Base-by-base conservation (phyloP, 2,329 filamentous ascomycete genomes). In the Phialemoniopsis sp. region DNA sequence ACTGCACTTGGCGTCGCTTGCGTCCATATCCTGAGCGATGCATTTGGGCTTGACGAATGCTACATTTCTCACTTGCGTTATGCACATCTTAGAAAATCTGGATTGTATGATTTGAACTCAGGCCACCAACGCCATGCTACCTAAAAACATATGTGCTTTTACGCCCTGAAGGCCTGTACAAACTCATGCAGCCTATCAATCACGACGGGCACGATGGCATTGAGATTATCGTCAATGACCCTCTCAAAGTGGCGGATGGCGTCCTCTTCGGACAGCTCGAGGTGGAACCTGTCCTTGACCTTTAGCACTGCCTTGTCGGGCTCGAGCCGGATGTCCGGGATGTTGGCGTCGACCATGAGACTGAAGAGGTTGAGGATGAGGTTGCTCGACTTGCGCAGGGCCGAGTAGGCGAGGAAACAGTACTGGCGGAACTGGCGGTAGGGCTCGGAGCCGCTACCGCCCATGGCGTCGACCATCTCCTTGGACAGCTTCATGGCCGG, bases 391-490 rank as follows among this genome's bases (percentile, higher is more conserved):
- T 97, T 95, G 42, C 93, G 80, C 32, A 98, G 70, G 1, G 93
- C 90, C 2, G 87, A 88, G 64, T 95, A 98, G 0, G 93, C 89
- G 4, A 95, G 86, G 63, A 95, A 96, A 60, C 89, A 95, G 62
- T 97, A 95, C 53, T 94, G 87, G 58, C 93, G 93, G 66, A 98
- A 98, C 38, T 85, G 79, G 32, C 83, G 73, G 61, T 95, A 98
- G 46, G 94, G 84, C 16, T 87, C 79, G 4, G 86, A 89, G 28
- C 77, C 75, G 8, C 82, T 76, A 12, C 93, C 93, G 31, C 94
- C 94, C 89, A 98, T 96, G 46, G 90, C 93, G 55, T 98, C 93
- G 4, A 97, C 88, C 93, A 98, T 98, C 57, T 98, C 91, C 52
- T 90, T 91, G 56, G 86, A 91, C 8, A 98, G 79, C 62, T 98